Evolutionary conservation across 345 rosid species (phyloP), one percentile per base, ranked within the genome.

Genomic region (Camelina hispida): DNA sequence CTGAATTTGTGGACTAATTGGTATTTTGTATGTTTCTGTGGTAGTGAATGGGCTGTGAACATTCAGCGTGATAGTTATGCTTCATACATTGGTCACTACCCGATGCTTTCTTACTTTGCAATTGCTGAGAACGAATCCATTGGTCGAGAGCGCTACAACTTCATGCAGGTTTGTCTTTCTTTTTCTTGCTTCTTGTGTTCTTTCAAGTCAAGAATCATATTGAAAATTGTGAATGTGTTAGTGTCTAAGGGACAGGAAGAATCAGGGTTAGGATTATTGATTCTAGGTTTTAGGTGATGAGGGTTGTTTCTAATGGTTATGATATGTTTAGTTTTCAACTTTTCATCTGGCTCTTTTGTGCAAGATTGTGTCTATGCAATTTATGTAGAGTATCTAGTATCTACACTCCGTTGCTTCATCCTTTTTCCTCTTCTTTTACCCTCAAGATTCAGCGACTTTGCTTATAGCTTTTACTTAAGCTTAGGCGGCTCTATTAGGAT

Each of bases 31-130:
- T 47, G 1, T 52, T n/a, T 60, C 4, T 17, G 6, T 67, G 14
- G 15, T 62, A 93, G 98, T 59, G 98, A 93, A 73, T 93, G 98
- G 97, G 97, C 93, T 0, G 91, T 93, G 87, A 91, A 93, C 77
- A 88, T 90, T 34, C 96, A 92, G 78, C 86, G 96, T 6, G 98
- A 93, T 72, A 93, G 98, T 74, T 93, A 82, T 77, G 97, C 97
- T 20, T 93, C 98, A 0, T 91, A 93, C 78, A 34, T 88, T 17
- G 98, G 98, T 16, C 98, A 91, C 73, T 89, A 89, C 75, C 94
- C 96, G 0, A 79, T 93, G 68, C 79, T 91, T 70, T 85, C 96
- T 18, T 93, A 84, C 81, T 91, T 93, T 78, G 91, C 98, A n/a
- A 77, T 91, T 2, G 94, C 98, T 5, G 96, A 91, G 72, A 91